Percentiles rank a stretch among this genome's conserved stretches.
These are phyloP conservation scores for Emmonsiellopsis sp. DNA, from an alignment of 2,329 filamentous ascomycete genomes.

Conservation along the genomic window DNA sequence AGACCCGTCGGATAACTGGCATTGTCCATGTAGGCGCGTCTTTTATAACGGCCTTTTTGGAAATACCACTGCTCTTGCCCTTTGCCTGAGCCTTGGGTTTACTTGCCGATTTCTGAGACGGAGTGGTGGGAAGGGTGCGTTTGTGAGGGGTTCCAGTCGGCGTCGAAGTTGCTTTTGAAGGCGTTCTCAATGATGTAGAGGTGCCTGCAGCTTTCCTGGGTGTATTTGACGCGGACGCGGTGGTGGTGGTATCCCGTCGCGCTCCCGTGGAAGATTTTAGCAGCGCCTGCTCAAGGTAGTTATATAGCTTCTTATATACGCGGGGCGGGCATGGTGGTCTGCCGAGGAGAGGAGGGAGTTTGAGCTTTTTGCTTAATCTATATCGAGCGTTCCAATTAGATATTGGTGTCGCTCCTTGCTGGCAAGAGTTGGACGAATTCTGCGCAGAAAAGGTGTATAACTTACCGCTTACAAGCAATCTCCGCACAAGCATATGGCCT, in stretches of 20 bases:
- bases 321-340: slow-evolving; percentile 69
- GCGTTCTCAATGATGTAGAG: slow-evolving; percentile 9
- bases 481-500: slow-evolving; percentile 76
- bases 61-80: slow-evolving; percentile 15
- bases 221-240: slow-evolving; percentile 13
- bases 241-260: background rate
- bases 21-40: slow-evolving; percentile 58
- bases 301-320: slow-evolving; percentile 76
- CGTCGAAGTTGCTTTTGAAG: slow-evolving; percentile 7
- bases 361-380: slow-evolving; percentile 65
- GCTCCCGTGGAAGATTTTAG: slow-evolving; percentile 21
- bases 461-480: slow-evolving; percentile 76
- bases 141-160: background rate
- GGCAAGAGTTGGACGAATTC: background rate
- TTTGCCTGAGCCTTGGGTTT: background rate
- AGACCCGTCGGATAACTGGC: slow-evolving; percentile 57
- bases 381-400: background rate
- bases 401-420: background rate
- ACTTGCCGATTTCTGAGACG: slow-evolving; percentile 5
- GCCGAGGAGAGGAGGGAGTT: slow-evolving; percentile 67
- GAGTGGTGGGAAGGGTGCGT: background rate
- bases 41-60: slow-evolving; percentile 21
- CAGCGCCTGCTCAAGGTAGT: slow-evolving; percentile 67
- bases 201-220: slow-evolving; percentile 20
- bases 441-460: background rate